These are phyloP conservation scores for Nannizzia gypsea DNA, from an alignment of 2,329 filamentous ascomycete species.

Conservation along the genomic window DNA sequence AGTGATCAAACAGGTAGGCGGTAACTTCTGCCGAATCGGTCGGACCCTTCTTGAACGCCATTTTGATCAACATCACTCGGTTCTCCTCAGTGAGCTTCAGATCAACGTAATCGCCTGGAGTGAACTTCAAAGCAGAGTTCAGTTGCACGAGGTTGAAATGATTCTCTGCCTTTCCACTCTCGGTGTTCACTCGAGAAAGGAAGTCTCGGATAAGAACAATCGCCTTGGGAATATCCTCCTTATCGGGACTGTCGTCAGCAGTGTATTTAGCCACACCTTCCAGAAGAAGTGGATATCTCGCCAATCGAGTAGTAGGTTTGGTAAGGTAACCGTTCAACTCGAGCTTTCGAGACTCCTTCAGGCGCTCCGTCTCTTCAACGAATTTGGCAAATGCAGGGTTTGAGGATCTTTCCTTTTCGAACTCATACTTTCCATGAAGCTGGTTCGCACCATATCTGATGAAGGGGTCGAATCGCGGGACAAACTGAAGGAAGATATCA, in stretches of 20 bases:
- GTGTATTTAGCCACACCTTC: constrained; percentile 90
- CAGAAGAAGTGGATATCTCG: constrained; percentile 80
- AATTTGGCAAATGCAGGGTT: constrained; percentile 81
- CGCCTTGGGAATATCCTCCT: constrained; percentile 82
- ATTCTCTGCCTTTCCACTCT: constrained; percentile 95
- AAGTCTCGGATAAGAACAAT: constrained; percentile 78
- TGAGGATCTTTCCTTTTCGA: constrained; percentile 83
- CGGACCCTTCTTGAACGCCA: constrained; percentile 80
- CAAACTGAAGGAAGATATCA: constrained; percentile 87
- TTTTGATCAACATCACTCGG: constrained; percentile 88
- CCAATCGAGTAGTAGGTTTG: constrained; percentile 89
- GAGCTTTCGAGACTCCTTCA: constrained; percentile 92
- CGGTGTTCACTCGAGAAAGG: constrained; percentile 76
- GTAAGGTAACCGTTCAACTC: constrained; percentile 96
- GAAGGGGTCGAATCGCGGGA: constrained; percentile 87
- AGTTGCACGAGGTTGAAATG: constrained; percentile 89
- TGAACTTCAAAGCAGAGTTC: constrained; percentile 84
- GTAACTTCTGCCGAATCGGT: constrained; percentile 84
- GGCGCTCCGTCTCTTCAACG: constrained; percentile 88
- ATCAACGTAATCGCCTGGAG: constrained; percentile 80
- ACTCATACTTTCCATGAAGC: constrained; percentile 92
- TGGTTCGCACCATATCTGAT: constrained; percentile 94
- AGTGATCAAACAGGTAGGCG: constrained; percentile 92
- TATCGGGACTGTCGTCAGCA: constrained; percentile 76
- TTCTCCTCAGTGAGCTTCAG: constrained; percentile 88